These are phyloP conservation scores for Metschnikowia hibisci DNA, from an alignment of 805 yeast genomes.

Conservation along the genomic window DNA sequence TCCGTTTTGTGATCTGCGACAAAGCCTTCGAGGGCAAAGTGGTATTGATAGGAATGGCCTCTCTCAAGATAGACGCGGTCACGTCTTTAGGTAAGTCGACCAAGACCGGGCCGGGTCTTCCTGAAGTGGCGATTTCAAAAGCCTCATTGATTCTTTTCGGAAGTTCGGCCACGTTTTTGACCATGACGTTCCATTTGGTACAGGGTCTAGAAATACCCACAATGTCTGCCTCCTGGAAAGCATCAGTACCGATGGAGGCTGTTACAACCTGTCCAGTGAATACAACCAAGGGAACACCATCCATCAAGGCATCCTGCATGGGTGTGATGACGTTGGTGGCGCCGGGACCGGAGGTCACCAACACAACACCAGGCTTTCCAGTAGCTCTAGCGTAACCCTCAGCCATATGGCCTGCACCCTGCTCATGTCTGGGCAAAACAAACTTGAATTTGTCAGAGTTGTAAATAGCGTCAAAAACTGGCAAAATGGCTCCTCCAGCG, in stretches of 20 bases:
- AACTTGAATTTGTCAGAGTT: constrained; percentile 86
- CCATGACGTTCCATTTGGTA: constrained; percentile 99
- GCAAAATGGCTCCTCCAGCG: constrained; percentile 98
- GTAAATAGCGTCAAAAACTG: constrained; percentile 95
- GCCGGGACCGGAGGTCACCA: constrained; percentile 99
- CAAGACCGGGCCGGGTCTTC: constrained; percentile 97
- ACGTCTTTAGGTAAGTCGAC: constrained; percentile 98
- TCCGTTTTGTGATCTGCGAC: constrained; percentile 62
- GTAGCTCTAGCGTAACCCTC: constrained; percentile 96
- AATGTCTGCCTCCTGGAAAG: constrained; percentile 98
- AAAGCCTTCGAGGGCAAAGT: constrained; percentile 76
- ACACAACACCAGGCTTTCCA: constrained; percentile 96
- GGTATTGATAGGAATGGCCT: constrained; percentile 76
- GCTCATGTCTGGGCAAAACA: constrained; percentile 94
- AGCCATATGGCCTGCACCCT: constrained; percentile 99
- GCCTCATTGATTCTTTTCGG: constrained; percentile 97
- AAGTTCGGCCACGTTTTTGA: constrained; percentile 86
- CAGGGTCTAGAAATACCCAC: constrained; percentile 95
- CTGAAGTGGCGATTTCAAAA: constrained; percentile 91
- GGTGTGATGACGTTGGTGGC: constrained; percentile 99
- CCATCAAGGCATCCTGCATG: constrained; percentile 94
- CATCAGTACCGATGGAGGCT: constrained; percentile 93
- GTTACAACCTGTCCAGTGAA: constrained; percentile 98
- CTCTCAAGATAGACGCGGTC: constrained; percentile 83
- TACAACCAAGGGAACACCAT: constrained; percentile 95